Evolutionary conservation across 2,329 filamentous ascomycete species (phyloP), one percentile per base, ranked within the genome.

Genomic region (Chaetoscypha palmicola): DNA sequence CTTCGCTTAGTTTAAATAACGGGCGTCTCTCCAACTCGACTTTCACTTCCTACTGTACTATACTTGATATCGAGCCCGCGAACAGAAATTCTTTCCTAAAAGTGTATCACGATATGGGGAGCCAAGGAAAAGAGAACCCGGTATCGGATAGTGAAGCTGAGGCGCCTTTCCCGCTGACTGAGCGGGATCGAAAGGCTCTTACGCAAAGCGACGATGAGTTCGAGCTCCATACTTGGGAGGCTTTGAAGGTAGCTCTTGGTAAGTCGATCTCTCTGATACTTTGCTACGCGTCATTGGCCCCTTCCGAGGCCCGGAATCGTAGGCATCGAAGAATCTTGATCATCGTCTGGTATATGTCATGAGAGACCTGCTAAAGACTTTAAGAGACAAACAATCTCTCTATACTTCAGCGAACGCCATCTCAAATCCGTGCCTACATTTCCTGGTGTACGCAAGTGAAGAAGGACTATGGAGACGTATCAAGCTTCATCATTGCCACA

Each of bases 381-480:
- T 31, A 20, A 14, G 28, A 77, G 69, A 66, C 61, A 41, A 81
- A 81, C 58, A 67, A 82, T 26, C 80, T 96, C 47, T 77, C 84
- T 50, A 71, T 76, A 19, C 82, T 96, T 55, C 86, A 87, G 61
- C 77, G 91, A 28, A 79, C 81, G 46, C 89, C 91, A 1, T 89
- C 83, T 20, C 84, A 94, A 55, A 70, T 95, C 48, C 75, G 84
- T 41, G 75, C 76, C 31, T 96, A 96, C 60, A 81, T 91, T 56
- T 70, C 81, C 59, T 95, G 83, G 75, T 86, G 83, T 11, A 69
- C 77, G 37, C 71, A 80, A 46, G 79, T 83, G 39, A 83, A 84
- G 55, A 72, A 74, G 46, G 66, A 82, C 54, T 86, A 92, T 68
- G 88, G 89, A 49, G 86, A 80, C 52, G 84, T 94, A 59, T 82